Conservation (phyloP, 257 asterid genomes). For the Solanum chiquidenum region DNA sequence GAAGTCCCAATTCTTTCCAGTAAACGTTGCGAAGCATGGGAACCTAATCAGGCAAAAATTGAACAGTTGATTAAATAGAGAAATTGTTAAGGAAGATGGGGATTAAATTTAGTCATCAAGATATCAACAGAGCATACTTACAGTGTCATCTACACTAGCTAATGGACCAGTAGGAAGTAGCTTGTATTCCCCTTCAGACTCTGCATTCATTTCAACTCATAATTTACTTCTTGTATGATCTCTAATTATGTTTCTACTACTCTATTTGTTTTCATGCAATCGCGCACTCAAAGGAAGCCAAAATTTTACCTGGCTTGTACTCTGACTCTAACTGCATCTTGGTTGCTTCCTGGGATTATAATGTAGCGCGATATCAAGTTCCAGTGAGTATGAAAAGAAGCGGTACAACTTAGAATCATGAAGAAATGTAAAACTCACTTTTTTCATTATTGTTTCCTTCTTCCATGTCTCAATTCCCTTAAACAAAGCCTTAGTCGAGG, state of each 20-base stretch:
- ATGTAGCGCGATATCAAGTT: not conserved
- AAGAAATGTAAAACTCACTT: not conserved
- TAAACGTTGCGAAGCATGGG: constrained; percentile 15
- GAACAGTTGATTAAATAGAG: not conserved
- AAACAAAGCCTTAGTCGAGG: constrained; percentile 23
- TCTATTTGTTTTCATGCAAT: not conserved
- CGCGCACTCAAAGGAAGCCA: not conserved
- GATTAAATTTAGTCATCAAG: not conserved
- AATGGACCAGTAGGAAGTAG: constrained; percentile 17
- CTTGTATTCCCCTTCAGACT: constrained; percentile 22
- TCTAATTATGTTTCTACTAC: not conserved
- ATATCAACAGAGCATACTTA: not conserved
- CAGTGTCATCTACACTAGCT: constrained; percentile 9
- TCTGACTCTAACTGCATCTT: constrained; percentile 3
- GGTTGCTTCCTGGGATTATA: constrained; percentile 16
- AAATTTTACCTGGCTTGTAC: constrained; percentile 9
- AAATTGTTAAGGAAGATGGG: not conserved
- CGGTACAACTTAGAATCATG: too few relatives aligned
- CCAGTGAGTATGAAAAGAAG: not conserved
- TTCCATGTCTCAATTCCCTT: constrained; percentile 35
- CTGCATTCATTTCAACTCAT: constrained; percentile 5
- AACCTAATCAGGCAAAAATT: not conserved
- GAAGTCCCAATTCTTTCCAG: constrained; percentile 25
- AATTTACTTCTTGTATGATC: not conserved
- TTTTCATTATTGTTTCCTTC: constrained; percentile 21